These are phyloP conservation scores for Psilocybe cyanescens DNA, from an alignment of 768 basidiomycete genomes.

Conservation along the genomic window DNA sequence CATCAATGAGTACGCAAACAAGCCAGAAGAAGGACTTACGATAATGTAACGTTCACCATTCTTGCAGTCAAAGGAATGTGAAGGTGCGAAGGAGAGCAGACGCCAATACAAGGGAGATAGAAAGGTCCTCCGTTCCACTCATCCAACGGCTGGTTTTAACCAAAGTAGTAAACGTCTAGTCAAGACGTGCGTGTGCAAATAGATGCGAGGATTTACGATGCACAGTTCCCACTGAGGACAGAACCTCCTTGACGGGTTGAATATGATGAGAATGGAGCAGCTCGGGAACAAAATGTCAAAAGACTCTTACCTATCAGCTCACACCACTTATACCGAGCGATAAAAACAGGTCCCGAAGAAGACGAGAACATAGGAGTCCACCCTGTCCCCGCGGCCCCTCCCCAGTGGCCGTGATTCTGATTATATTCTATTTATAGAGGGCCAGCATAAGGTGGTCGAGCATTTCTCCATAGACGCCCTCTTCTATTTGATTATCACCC, in stretches of 20 bases:
- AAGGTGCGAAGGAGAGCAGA: neutral
- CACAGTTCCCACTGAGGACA: neutral
- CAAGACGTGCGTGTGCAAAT: neutral
- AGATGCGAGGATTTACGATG: neutral
- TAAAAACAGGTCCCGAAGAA: neutral
- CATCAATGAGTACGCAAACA: too few relatives aligned
- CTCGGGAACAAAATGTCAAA: neutral
- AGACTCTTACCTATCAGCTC: neutral
- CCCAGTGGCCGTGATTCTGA: neutral
- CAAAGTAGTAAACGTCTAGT: neutral
- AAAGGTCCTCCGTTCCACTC: neutral
- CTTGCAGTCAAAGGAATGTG: slow-evolving; percentile 1
- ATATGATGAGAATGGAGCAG: neutral
- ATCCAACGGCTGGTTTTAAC: neutral
- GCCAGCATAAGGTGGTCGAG: neutral
- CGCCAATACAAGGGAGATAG: neutral
- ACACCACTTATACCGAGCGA: neutral
- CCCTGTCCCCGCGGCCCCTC: neutral
- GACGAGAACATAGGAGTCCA: neutral
- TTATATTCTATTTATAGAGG: neutral
- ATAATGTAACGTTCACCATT: slow-evolving; percentile 3
- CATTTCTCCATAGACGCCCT: neutral
- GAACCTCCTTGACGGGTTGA: neutral
- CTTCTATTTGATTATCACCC: neutral
- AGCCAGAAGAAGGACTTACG: neutral